A percentile compares a stretch with the other conserved stretches of the same genome.
phyloP scores from a whole-genome alignment of 805 yeast species.

The Candida lessepsii region DNA sequence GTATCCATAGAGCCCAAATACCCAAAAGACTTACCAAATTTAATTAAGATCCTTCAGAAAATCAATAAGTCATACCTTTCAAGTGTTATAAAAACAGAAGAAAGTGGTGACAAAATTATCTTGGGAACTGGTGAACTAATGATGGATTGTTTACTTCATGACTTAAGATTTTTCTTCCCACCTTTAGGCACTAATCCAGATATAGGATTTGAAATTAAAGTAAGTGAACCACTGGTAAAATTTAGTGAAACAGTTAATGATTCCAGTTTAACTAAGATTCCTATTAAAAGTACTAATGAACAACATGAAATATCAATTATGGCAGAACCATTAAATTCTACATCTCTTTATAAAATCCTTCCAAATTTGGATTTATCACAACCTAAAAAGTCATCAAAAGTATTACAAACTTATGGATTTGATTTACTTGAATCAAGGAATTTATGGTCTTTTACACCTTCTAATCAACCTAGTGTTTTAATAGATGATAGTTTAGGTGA shows the following conservation, averaged over 20 bases:
- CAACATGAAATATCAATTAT: constrained; percentile 61
- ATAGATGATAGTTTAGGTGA: constrained; percentile 74
- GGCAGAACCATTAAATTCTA: constrained; percentile 68
- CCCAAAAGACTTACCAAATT: constrained; percentile 74
- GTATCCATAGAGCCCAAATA: constrained; percentile 78
- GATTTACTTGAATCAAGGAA: constrained; percentile 82
- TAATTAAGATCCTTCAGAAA: constrained; percentile 67
- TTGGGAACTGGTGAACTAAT: constrained; percentile 86
- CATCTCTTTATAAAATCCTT: constrained; percentile 52
- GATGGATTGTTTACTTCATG: constrained; percentile 79
- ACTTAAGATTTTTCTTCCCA: constrained; percentile 62
- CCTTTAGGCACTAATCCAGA: constrained; percentile 14
- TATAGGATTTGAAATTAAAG: constrained; percentile 62
- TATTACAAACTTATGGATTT: constrained; percentile 65
- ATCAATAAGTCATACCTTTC: constrained; percentile 66
- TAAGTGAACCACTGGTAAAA: constrained; percentile 79
- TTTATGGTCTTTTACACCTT: constrained; percentile 68
- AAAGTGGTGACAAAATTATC: constrained; percentile 82
- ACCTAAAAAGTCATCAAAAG: constrained; percentile 49
- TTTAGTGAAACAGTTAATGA: constrained; percentile 76
- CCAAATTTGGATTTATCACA: constrained; percentile 39
- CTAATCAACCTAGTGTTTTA: constrained; percentile 48
- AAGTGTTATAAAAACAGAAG: constrained; percentile 70
- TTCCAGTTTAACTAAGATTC: constrained; percentile 65
- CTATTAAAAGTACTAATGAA: constrained; percentile 55